These are phyloP conservation scores for Dactylellina leptospora DNA, from an alignment of 2,329 filamentous ascomycete species.

Conservation along the genomic window DNA sequence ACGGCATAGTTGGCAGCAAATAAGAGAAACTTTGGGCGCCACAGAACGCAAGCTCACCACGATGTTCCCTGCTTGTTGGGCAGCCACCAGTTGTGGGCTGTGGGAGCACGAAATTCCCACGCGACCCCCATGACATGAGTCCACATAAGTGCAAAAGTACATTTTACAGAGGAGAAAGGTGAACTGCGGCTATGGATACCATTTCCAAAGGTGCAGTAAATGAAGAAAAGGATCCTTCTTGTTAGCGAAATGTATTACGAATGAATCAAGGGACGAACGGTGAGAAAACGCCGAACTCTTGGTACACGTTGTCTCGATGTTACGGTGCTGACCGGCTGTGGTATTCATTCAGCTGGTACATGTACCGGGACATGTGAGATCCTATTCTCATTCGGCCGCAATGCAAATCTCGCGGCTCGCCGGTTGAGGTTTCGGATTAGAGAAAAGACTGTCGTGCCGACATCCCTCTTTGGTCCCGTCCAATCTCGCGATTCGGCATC, in stretches of 20 bases:
- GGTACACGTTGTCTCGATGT: neutral
- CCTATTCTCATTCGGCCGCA: neutral
- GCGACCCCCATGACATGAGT: slow-evolving; percentile 45
- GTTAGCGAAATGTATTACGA: no score
- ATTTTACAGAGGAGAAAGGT: neutral
- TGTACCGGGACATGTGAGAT: neutral
- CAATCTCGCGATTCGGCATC: slow-evolving; percentile 1
- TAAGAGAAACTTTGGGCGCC: slow-evolving; percentile 6
- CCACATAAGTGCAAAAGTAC: neutral
- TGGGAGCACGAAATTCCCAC: slow-evolving; percentile 53
- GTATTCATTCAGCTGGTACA: no score
- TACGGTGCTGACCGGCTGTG: neutral
- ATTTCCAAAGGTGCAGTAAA: neutral
- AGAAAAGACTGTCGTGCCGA: neutral
- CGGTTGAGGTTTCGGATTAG: neutral
- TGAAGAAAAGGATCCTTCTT: neutral
- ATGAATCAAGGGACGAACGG: no score
- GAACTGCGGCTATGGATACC: neutral
- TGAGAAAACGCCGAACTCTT: neutral
- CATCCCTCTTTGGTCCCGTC: neutral
- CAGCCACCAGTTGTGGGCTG: slow-evolving; percentile 22
- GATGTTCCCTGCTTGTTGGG: neutral
- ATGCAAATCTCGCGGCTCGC: neutral
- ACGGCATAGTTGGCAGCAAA: neutral
- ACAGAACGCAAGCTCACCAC: neutral